A percentile compares a stretch with the other conserved stretches of the same genome.
phyloP scores from a whole-genome alignment of 1,284 basidiomycete species.

The Peniophora sp. region DNA sequence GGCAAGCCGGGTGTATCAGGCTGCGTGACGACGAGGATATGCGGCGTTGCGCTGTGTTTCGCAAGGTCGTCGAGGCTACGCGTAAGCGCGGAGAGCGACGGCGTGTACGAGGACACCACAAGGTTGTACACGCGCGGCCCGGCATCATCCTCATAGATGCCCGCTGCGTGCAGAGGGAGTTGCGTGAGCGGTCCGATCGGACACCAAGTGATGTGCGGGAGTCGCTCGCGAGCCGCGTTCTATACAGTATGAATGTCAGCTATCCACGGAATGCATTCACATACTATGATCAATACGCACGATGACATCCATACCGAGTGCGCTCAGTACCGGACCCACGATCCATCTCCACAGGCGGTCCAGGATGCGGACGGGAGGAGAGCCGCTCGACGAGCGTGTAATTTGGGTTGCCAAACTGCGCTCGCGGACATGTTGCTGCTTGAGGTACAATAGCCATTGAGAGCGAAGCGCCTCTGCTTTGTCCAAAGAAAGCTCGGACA shows the following conservation, averaged over 20 bases:
- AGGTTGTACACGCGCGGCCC: constrained; percentile 8
- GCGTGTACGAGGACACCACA: constrained; percentile 19
- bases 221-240: background rate
- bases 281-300: no score
- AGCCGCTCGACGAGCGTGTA: no score
- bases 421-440: no score
- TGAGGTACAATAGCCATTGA: background rate
- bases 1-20: background rate
- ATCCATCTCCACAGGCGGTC: background rate
- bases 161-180: constrained; percentile 20
- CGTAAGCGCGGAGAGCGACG: constrained; percentile 11
- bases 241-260: background rate
- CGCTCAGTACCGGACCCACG: background rate
- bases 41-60: background rate
- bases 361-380: background rate
- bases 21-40: background rate
- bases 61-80: background rate
- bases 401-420: no score
- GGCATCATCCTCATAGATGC: constrained; percentile 5
- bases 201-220: constrained; percentile 12
- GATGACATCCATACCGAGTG: background rate
- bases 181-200: constrained; percentile 10
- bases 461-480: background rate
- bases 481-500: background rate
- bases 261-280: no score